Evolutionary conservation across 2,329 filamentous ascomycete species (phyloP), one percentile per base, ranked within the genome.

Genomic region (Claviceps paspali): DNA sequence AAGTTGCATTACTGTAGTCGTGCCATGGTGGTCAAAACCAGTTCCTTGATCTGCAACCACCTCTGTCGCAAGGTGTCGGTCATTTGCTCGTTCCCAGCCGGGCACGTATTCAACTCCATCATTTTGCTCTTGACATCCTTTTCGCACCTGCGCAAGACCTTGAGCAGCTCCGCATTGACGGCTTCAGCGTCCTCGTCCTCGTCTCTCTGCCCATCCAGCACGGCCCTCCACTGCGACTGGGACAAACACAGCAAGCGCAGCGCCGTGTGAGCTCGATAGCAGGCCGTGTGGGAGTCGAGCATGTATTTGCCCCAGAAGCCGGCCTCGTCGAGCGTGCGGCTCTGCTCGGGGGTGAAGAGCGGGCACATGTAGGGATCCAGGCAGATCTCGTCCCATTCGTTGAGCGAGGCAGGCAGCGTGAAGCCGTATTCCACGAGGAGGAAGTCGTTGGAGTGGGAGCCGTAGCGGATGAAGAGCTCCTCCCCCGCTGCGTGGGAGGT

Each of bases 381-480:
- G 9, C 50, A 51, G 2, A 62, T 56, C 49, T 70, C 67, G 34
- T 73, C 69, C 61, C 65, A 70, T n/a, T 54, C 49, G 47, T 73
- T 72, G 18, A 50, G 43, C 39, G 63, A 64, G 18, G 44, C 43
- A 8, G 44, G 46, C 17, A 67, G 52, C n/a, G 62, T 53, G 47
- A 71, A 71, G 18, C 67, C 67, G 48, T 71, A 85, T 56, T 85
- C 80, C 0, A 73, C 68, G 2, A 85, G 68, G 15, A 86, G 54
- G 42, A 80, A 76, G 51, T 84, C 80, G 45, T 82, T 82, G 33
- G 65, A 67, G 52, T 85, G 81, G 3, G 65, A 52, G 8, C 81
- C 81, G 50, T 86, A 86, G 35, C 67, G 71, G 35, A 82, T 73
- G 41, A 70, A 70, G 2, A 85, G 59, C 56, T 86, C 80, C 19